Evolutionary conservation across 1,139 yeast genomes (phyloP), one percentile per base, ranked within the genome.

Genomic region (Diutina scorzettiae): DNA sequence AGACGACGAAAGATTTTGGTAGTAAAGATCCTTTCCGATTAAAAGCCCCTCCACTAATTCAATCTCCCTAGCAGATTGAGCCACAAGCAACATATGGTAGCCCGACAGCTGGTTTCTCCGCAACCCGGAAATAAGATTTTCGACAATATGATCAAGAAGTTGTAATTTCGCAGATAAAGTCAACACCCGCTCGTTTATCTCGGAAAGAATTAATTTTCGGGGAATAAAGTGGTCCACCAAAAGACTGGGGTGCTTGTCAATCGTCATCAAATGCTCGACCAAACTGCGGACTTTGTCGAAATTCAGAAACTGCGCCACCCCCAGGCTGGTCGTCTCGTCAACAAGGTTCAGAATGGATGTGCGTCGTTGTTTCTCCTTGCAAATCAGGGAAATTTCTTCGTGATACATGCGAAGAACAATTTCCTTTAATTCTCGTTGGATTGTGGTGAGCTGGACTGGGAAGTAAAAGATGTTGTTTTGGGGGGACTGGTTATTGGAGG

Each of bases 171-270:
- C 82, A 18, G 84, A 75, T 24, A 78, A 63, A 32, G 61, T 60
- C 33, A 68, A 60, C 41, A 81, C 59, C 39, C 72, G 58, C 45
- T 75, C 78, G 45, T 73, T 79, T 1, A 81, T 67, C 48, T 80
- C 84, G 76, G 76, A 72, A 33, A 80, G 59, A 17, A 82, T 55
- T 45, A 81, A 60, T 45, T 78, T 78, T 47, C 78, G 74, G 11
- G 91, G 86, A 53, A 81, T 77, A 51, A 77, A 81, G 55, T 82
- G 91, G 51, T 81, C 84, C 28, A 81, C 87, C 33, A 81, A 54
- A 37, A 81, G 59, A 32, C 81, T 76, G 1, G 89, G 86, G 54
- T 82, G 87, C 50, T 72, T 75, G 2, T 71, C 64, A 0, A 79
- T 62, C 17, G 70, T 66, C 27, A 64, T 54, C 8, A 79, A 54